phyloP scores from a whole-genome alignment of 345 rosid genomes.

The Citrus maxima region DNA sequence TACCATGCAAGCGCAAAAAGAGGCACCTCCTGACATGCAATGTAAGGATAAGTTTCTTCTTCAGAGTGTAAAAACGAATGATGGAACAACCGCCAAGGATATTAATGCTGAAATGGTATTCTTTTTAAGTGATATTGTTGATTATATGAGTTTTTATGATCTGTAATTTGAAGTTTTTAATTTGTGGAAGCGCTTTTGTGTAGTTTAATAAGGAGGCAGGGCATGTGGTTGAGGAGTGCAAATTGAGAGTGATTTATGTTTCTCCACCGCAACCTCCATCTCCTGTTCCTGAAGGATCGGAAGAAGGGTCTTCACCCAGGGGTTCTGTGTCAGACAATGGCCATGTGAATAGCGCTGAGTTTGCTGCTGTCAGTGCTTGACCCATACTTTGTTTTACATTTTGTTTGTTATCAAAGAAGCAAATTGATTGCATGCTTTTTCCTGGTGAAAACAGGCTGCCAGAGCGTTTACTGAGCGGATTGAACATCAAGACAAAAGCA shows the following conservation, averaged over 20 bases:
- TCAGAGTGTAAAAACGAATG: slow-evolving; percentile 59
- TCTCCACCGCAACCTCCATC: slow-evolving; percentile 80
- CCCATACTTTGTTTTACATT: neutral
- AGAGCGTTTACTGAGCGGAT: slow-evolving; percentile 35
- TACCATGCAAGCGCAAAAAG: slow-evolving; percentile 86
- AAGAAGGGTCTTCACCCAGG: slow-evolving; percentile 73
- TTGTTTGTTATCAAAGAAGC: neutral
- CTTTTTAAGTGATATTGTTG: neutral
- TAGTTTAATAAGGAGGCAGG: slow-evolving; percentile 81
- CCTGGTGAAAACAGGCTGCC: slow-evolving; percentile 39
- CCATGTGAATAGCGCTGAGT: slow-evolving; percentile 45
- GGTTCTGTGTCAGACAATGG: slow-evolving; percentile 65
- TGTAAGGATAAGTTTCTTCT: slow-evolving; percentile 84
- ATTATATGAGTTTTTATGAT: neutral
- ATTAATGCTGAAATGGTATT: slow-evolving; percentile 70
- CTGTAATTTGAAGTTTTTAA: slow-evolving; percentile 7
- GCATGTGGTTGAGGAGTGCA: slow-evolving; percentile 68
- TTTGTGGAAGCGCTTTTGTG: slow-evolving; percentile 6
- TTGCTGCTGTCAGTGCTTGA: slow-evolving; percentile 42
- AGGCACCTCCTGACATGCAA: slow-evolving; percentile 71
- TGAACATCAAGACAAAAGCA: slow-evolving; percentile 48
- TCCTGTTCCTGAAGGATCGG: slow-evolving; percentile 74
- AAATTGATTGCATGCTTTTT: slow-evolving; percentile 11
- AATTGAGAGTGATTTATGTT: slow-evolving; percentile 64
- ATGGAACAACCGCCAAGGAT: slow-evolving; percentile 52